These are phyloP conservation scores for Gryganskiella cystojenkinii DNA, from an alignment of 192 early-diverging fungal genomes.

Conservation along the genomic window DNA sequence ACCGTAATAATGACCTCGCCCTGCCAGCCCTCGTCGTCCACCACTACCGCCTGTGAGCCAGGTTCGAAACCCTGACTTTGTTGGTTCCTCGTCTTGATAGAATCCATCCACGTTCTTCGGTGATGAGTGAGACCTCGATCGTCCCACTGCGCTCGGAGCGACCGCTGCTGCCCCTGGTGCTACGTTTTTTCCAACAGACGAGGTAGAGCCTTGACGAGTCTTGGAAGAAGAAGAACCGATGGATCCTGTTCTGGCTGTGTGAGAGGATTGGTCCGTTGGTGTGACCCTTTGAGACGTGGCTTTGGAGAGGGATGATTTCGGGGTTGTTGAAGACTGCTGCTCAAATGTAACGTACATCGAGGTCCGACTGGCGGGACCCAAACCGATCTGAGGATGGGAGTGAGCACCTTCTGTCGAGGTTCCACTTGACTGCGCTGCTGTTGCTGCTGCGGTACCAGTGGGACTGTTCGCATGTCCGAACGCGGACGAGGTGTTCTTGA, in stretches of 20 bases:
- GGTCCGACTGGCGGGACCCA: not conserved
- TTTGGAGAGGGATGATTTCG: constrained; percentile 27
- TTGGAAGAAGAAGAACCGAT: not conserved
- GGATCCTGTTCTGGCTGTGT: not conserved
- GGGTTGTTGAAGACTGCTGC: constrained; percentile 7
- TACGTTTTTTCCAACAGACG: too few relatives aligned
- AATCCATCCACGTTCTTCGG: constrained; percentile 8
- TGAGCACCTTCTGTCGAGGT: too few relatives aligned
- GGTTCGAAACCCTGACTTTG: constrained; percentile 14
- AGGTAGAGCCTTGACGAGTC: too few relatives aligned
- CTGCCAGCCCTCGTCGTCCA: too few relatives aligned
- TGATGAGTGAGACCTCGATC: not conserved
- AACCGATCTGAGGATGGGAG: too few relatives aligned
- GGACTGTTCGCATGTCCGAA: too few relatives aligned
- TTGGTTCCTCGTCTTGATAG: constrained; percentile 7
- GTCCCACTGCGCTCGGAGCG: constrained; percentile 2
- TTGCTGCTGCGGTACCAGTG: too few relatives aligned
- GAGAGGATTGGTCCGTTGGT: not conserved
- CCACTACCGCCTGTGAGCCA: constrained; percentile 28
- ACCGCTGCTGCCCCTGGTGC: not conserved
- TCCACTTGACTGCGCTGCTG: too few relatives aligned
- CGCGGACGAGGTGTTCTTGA: too few relatives aligned
- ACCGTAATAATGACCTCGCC: too few relatives aligned
- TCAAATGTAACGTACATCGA: constrained; percentile 5
- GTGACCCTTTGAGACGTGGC: constrained; percentile 6